Evolutionary conservation across 2,329 filamentous ascomycete species (phyloP).

Genomic region (Clonostachys rhizophaga): DNA sequence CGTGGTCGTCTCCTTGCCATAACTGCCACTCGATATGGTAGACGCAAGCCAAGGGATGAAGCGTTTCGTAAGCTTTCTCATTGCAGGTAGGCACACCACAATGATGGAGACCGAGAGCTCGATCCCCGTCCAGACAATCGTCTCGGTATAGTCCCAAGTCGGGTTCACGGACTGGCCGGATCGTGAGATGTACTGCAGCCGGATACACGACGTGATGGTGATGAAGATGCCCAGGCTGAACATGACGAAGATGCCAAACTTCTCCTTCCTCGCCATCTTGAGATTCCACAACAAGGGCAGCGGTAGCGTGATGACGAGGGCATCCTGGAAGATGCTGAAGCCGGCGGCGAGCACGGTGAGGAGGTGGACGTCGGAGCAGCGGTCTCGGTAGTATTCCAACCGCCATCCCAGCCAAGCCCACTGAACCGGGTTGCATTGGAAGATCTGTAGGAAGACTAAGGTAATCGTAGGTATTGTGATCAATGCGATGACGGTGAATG

Average conservation of each 20-base stretch:
- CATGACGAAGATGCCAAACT: conserved; percentile 16
- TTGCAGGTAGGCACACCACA: conserved; percentile 31
- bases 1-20: conserved; percentile 1
- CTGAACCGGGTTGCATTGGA: conserved; percentile 31
- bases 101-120: conserved; percentile 35
- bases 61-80: conserved; percentile 20
- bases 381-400: conserved; percentile 1
- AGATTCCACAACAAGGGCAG: conserved; percentile 21
- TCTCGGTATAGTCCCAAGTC: conserved; percentile 33
- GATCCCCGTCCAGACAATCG: conserved; percentile 35
- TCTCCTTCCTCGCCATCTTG: conserved; percentile 4
- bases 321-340: conserved; percentile 30
- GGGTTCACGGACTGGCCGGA: conserved; percentile 27
- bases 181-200: conserved; percentile 21
- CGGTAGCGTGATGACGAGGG: conserved; percentile 22
- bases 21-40: not conserved
- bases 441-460: conserved; percentile 28
- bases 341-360: conserved; percentile 35
- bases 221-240: conserved; percentile 9
- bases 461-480: conserved; percentile 25
- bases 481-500: conserved; percentile 24
- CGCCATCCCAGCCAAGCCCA: conserved; percentile 22
- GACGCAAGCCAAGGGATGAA: not conserved
- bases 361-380: conserved; percentile 11
- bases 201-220: conserved; percentile 1